These are phyloP conservation scores for Casuarina equisetifolia DNA, from an alignment of 306 rosid species.

Conservation along the genomic window DNA sequence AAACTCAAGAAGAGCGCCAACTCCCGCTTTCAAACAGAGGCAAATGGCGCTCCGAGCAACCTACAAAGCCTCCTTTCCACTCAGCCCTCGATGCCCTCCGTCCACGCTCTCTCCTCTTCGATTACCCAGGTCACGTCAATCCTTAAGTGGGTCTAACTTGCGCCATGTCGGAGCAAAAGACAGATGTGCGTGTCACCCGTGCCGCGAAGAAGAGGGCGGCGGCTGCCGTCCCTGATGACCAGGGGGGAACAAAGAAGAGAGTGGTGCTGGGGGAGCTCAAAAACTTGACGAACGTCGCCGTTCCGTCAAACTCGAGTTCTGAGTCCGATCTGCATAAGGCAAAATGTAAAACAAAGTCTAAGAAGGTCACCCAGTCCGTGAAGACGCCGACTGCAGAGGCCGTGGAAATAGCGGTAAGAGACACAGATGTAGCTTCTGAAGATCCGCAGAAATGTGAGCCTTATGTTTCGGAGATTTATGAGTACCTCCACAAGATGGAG, in stretches of 20 bases:
- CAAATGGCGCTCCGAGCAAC: neutral
- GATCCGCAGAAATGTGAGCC: conserved; percentile 66
- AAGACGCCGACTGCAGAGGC: neutral
- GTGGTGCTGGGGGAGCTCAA: conserved; percentile 68
- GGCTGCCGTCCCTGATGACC: conserved; percentile 39
- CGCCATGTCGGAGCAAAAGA: conserved; percentile 28
- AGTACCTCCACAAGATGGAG: conserved; percentile 72
- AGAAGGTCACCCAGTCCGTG: conserved; percentile 8
- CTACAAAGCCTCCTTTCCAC: conserved; percentile 3
- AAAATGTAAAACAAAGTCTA: conserved; percentile 17
- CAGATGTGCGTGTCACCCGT: conserved; percentile 46
- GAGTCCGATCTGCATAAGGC: conserved; percentile 19
- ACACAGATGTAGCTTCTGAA: conserved; percentile 5
- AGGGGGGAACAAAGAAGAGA: conserved; percentile 46
- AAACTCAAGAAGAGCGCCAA: neutral
- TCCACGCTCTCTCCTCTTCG: neutral
- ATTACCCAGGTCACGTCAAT: neutral
- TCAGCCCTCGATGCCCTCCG: conserved; percentile 9
- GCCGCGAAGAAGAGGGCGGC: conserved; percentile 59
- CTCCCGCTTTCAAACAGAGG: neutral
- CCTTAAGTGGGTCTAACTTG: neutral
- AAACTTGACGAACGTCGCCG: conserved; percentile 27
- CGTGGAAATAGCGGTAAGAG: neutral
- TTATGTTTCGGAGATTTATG: conserved; percentile 67
- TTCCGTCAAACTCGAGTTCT: conserved; percentile 3